Evolutionary conservation across 805 yeast genomes (phyloP).

Genomic region (Candida coleopterorum): DNA sequence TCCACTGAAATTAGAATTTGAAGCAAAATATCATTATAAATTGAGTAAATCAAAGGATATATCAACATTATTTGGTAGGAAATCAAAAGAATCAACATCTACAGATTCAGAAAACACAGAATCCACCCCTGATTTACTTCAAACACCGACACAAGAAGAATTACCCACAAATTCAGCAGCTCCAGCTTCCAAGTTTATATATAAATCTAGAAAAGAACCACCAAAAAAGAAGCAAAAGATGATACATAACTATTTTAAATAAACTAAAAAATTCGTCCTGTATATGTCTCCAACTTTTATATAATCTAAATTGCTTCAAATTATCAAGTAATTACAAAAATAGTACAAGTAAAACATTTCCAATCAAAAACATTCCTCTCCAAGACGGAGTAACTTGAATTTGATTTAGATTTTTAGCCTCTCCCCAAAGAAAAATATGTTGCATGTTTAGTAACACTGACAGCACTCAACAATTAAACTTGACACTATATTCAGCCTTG

Average conservation of each 20-base stretch:
- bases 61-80: constrained; percentile 21
- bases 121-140: not conserved
- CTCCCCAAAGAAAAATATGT: no score
- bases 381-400: no score
- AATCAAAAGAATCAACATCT: not conserved
- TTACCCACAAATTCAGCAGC: not conserved
- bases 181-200: constrained; percentile 3
- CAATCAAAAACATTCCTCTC: no score
- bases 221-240: constrained; percentile 3
- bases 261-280: no score
- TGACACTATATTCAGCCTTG: no score
- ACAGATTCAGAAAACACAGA: not conserved
- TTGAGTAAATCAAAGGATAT: constrained; percentile 30
- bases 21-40: constrained; percentile 48
- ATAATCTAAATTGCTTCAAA: no score
- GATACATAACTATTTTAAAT: not conserved
- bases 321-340: no score
- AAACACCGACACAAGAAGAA: not conserved
- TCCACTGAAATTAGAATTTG: constrained; percentile 37
- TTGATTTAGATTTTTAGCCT: no score
- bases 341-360: no score
- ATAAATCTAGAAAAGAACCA: constrained; percentile 5
- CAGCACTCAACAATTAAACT: no score
- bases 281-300: no score
- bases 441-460: no score